Evolutionary conservation across 495 filamentous ascomycete species (phyloP), one percentile per base, ranked within the genome.

Genomic region (Aspergillus coremiiformis): DNA sequence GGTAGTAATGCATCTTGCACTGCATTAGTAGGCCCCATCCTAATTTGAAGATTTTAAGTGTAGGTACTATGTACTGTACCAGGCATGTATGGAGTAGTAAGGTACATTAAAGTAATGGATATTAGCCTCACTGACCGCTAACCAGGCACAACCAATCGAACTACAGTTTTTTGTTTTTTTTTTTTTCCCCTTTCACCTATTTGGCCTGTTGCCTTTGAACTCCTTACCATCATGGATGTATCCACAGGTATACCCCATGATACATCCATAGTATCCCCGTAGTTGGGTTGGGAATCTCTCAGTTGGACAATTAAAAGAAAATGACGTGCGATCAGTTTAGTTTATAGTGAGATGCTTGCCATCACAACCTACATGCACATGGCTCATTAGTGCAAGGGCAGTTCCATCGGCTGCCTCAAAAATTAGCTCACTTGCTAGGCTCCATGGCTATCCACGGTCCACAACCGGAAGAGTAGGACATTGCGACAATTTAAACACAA

Each of bases 351-450:
- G 29, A 52, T 44, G 26, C 30, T 42, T 52, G 50, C 46, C 42
- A 46, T 46, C 50, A 52, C n/a, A n/a, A n/a, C 39, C 9, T 52
- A 52, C 50, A 52, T 43, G 3, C 24, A 50, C 35, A 44, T 11
- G 10, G 27, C 14, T 35, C 14, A 35, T 14, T 35, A n/a, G 32
- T 35, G 14, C 14, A 35, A 12, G 2, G n/a, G 32, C 14, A 35
- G 32, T 35, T 27, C 32, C 32, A 35, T 15, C 14, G 32, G 32
- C n/a, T 27, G 47, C 47, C 32, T 41, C 30, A 33, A 5, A n/a
- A n/a, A 26, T 49, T 49, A 35, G 24, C 33, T 27, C 20, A 24
- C 7, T 21, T 39, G 20, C 24, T n/a, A 14, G 32, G 35, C 19
- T 22, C 9, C 1, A 42, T n/a, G 39, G 12, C 27, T 30, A 50